Evolutionary conservation across 2,329 filamentous ascomycete species (phyloP), one percentile per base, ranked within the genome.

Genomic region (Chaetothyriales sp.): DNA sequence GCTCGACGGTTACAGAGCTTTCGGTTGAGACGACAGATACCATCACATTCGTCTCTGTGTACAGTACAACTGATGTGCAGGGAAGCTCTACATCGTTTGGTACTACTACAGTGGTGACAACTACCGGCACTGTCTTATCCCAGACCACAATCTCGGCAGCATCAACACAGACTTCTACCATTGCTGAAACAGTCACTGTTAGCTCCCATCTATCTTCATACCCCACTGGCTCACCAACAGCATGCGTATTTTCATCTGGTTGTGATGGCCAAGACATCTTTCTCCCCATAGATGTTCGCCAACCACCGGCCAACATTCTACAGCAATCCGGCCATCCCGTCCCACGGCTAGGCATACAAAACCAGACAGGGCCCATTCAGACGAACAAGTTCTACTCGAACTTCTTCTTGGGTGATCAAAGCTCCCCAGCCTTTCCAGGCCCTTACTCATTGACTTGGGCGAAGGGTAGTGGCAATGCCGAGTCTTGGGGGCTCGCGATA

Each of bases 401-500:
- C 61, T 79, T 92, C 55, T 87, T 87, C 64, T 72, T 95, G 0
- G 83, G 80, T 3, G 74, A 74, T 44, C 87, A 94, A 64, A 77
- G 73, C 3, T 75, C 76, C 5, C 76, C 82, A 0, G 74, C 81
- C 0, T 95, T 83, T 67, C 81, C 84, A 0, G 82, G 88, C 61
- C 89, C 84, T 1, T 89, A 88, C 62, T 77, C 78, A 2, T 63
- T 89, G 18, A 67, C 75, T 18, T 88, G 83, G 82, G 74, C 75
- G 2, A 79, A 77, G 56, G 84, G 83, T 1, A 68, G 69, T 50
- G 81, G 79, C 9, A 69, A 71, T 19, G 73, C 80, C 3, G 68
- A 71, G 46, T 87, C 83, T 63, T 94, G 79, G 74, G 90, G 90
- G 32, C 74, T 96, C 67, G 72, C 79, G 5, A 75, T 94, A 49